Evolutionary conservation across 768 basidiomycete genomes (phyloP), one percentile per base, ranked within the genome.

Genomic region (Tricholoma sp.): DNA sequence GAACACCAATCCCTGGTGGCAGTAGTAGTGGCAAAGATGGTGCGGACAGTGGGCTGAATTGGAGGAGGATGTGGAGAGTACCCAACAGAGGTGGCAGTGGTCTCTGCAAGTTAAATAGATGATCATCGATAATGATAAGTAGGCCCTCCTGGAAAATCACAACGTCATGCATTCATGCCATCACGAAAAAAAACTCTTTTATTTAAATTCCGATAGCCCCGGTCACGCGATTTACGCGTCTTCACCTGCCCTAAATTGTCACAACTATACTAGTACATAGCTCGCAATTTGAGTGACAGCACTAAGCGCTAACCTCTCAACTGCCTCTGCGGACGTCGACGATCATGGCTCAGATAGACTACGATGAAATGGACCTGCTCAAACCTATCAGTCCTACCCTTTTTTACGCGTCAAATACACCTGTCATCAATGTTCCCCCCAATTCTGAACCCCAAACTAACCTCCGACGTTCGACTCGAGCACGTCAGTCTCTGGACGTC

Each of bases 301-400:
- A 4, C 42, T 2, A n/a, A 13, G 41, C 41, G 10, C 41, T 41
- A 20, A 44, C 6, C 6, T 24, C 17, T 37, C 37, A 37, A 37
- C 17, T 18, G 6, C 11, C 20, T 42, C 17, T 33, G 8, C 10
- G 3, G 5, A 41, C n/a, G n/a, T n/a, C n/a, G n/a, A n/a, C n/a
- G n/a, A n/a, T n/a, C n/a, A 37, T 44, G 32, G 31, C 15, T 1
- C 5, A 54, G 9, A 17, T 17, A 24, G 56, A 59, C 18, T 41
- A 42, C 33, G 63, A 64, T 24, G 58, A 63, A 13, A 53, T 58
- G 17, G 57, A 63, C 31, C 33, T 62, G 10, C 33, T 61, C 34
- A 34, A 54, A 3, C 2, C 48, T 1, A 39, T 13, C 1, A 39
- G 4, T 6, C 31, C 55, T 39, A 18, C 41, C 33, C 10, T 36